phyloP scores from a whole-genome alignment of 2,329 filamentous ascomycete genomes.

The Aspergillus pseudoglaucus region DNA sequence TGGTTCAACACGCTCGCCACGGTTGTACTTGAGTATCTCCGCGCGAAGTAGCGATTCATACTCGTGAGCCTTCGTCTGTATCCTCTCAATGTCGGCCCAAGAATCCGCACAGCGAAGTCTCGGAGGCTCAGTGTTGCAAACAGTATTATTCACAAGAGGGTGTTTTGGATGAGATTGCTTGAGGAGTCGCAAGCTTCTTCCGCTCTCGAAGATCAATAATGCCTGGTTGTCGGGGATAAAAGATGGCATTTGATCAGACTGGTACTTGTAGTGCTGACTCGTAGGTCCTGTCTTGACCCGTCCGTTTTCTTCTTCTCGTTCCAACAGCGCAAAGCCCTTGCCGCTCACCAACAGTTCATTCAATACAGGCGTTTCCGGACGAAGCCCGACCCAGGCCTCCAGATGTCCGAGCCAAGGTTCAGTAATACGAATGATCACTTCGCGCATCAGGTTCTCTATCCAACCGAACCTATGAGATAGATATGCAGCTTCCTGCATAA shows the following conservation, averaged over 20 bases:
- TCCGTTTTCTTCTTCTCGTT: constrained; percentile 54
- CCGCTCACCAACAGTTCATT: constrained; percentile 42
- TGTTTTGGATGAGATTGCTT: constrained; percentile 65
- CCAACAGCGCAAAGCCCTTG: constrained; percentile 57
- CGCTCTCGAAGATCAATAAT: constrained; percentile 69
- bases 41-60: constrained; percentile 31
- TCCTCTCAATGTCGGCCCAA: constrained; percentile 60
- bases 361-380: constrained; percentile 50
- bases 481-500: constrained; percentile 57
- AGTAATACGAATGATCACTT: constrained; percentile 59
- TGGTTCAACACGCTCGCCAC: constrained; percentile 21
- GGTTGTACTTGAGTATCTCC: constrained; percentile 35
- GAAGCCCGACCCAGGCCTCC: constrained; percentile 69
- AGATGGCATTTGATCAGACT: constrained; percentile 55
- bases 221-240: constrained; percentile 68
- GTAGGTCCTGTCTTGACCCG: constrained; percentile 53
- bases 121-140: constrained; percentile 47
- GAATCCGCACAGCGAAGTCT: constrained; percentile 62
- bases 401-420: constrained; percentile 62
- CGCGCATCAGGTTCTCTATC: constrained; percentile 58
- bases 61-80: constrained; percentile 54
- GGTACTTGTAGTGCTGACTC: constrained; percentile 54
- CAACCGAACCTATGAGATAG: constrained; percentile 58
- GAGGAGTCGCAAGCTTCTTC: constrained; percentile 67
- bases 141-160: constrained; percentile 53